phyloP scores from a whole-genome alignment of 2,329 filamentous ascomycete genomes.

The Metarhizium rileyi region DNA sequence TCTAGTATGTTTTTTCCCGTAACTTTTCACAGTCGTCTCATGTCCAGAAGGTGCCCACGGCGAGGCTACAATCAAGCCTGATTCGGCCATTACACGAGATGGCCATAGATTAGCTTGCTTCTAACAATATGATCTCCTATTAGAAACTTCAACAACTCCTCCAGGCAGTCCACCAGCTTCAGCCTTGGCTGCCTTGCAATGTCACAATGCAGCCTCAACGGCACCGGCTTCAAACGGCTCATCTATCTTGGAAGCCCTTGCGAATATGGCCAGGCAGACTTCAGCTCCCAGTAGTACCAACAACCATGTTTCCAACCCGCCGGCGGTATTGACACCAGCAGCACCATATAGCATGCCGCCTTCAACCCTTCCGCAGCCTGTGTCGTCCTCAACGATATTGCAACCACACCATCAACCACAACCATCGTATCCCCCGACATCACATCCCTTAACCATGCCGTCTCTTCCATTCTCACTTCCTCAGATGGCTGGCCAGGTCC shows the following conservation, averaged over 20 bases:
- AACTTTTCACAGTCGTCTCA: background rate
- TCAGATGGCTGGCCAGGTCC: conserved; percentile 25
- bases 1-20: conserved; percentile 49
- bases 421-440: conserved; percentile 30
- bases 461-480: conserved; percentile 32
- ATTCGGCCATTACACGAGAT: background rate
- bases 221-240: conserved; percentile 34
- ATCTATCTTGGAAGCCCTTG: conserved; percentile 68
- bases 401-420: conserved; percentile 19
- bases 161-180: conserved; percentile 48
- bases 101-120: background rate
- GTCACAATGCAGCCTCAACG: conserved; percentile 23
- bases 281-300: conserved; percentile 23
- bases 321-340: conserved; percentile 31
- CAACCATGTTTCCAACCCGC: conserved; percentile 26
- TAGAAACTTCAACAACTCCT: conserved; percentile 65
- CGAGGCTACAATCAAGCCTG: background rate
- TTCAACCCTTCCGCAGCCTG: conserved; percentile 21
- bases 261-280: conserved; percentile 68
- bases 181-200: conserved; percentile 29
- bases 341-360: conserved; percentile 31
- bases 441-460: conserved; percentile 51
- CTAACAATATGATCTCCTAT: conserved; percentile 4
- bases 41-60: background rate
- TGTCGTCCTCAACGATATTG: conserved; percentile 18